These are phyloP conservation scores for Xylaria scruposa DNA, from an alignment of 495 filamentous ascomycete genomes.

Conservation along the genomic window DNA sequence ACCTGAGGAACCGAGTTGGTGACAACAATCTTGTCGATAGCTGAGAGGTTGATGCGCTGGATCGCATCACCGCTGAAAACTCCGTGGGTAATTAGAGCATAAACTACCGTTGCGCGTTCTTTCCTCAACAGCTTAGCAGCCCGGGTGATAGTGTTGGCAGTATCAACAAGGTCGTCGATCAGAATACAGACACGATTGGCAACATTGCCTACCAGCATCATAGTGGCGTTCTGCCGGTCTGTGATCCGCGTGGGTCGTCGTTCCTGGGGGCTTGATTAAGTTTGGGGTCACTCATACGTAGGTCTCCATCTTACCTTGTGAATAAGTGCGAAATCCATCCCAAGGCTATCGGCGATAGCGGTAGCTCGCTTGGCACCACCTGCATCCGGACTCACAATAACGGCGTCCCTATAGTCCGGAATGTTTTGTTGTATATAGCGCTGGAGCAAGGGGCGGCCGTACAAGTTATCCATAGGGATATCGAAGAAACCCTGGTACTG, in stretches of 20 bases:
- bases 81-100: constrained; percentile 92
- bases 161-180: constrained; percentile 94
- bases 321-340: constrained; percentile 93
- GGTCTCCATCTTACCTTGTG: constrained; percentile 77
- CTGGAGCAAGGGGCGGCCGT: constrained; percentile 84
- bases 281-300: constrained; percentile 43
- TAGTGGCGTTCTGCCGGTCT: constrained; percentile 93
- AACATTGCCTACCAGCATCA: constrained; percentile 98
- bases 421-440: constrained; percentile 90
- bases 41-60: constrained; percentile 87
- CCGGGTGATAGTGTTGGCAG: constrained; percentile 93
- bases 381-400: constrained; percentile 95
- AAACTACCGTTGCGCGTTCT: constrained; percentile 85
- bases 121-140: constrained; percentile 97
- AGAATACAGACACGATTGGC: constrained; percentile 81
- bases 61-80: constrained; percentile 94
- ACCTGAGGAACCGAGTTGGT: constrained; percentile 93
- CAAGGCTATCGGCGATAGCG: constrained; percentile 92
- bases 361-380: constrained; percentile 96
- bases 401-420: constrained; percentile 82
- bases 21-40: constrained; percentile 88
- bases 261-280: constrained; percentile 67
- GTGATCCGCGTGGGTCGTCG: constrained; percentile 93
- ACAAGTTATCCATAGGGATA: constrained; percentile 96
- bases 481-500: constrained; percentile 99